Conservation (phyloP, 257 asterid species). For the Misopates orontium region DNA sequence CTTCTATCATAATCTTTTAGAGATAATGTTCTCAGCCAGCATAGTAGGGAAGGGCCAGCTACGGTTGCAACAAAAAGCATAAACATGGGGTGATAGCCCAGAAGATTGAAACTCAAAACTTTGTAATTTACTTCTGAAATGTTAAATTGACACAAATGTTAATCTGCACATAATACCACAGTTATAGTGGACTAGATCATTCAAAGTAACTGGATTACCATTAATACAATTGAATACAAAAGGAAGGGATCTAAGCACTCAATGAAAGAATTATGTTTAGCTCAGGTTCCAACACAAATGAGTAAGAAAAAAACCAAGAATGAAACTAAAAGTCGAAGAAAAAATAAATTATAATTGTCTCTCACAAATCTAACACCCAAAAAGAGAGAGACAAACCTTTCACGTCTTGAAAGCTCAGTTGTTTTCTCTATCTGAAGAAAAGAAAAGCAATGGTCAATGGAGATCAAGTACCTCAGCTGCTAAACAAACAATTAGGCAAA, state of each 20-base stretch:
- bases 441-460: conserved; percentile 16
- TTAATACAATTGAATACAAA: not conserved
- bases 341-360: not conserved
- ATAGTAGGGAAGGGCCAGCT: too few relatives aligned
- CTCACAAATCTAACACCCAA: not conserved
- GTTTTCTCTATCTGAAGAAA: conserved; percentile 76
- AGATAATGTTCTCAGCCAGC: too few relatives aligned
- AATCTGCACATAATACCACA: too few relatives aligned
- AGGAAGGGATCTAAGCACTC: not conserved
- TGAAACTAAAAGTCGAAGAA: not conserved
- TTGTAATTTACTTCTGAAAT: too few relatives aligned
- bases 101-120: too few relatives aligned
- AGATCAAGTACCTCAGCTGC: not conserved
- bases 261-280: conserved; percentile 1
- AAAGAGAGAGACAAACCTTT: conserved; percentile 56
- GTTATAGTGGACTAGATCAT: not conserved
- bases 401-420: conserved; percentile 89
- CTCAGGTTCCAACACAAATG: not conserved
- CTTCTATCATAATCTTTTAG: too few relatives aligned
- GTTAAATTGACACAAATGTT: too few relatives aligned
- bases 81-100: too few relatives aligned
- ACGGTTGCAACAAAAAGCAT: too few relatives aligned
- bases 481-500: not conserved
- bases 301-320: not conserved
- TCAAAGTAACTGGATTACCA: not conserved